Evolutionary conservation across 176 grass and related monocot genomes (phyloP), one percentile per base, ranked within the genome.

Genomic region (Aechmea fasciata): DNA sequence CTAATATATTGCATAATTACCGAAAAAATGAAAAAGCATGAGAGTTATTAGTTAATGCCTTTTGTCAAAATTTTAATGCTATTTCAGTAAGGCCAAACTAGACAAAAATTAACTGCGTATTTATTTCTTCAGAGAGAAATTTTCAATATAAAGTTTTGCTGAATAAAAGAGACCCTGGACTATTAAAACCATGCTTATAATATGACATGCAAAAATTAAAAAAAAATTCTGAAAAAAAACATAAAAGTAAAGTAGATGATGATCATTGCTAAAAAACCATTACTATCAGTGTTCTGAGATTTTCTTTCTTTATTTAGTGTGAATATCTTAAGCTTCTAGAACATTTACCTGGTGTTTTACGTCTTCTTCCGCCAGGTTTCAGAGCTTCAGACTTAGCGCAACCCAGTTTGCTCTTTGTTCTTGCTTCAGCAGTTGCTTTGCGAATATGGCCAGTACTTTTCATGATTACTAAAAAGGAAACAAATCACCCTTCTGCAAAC

Each of bases 341-440:
- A 85, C 13, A 73, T 50, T 73, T 69, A 99, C 90, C 90, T 84
- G 82, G 63, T 48, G 71, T 71, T 82, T 90, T 88, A 19, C 80
- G 61, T 65, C 78, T 90, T 65, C 70, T 53, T 63, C 80, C 83
- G 51, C 76, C 65, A 47, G 65, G 74, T 79, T 93, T 93, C 77
- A 85, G 69, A 26, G 67, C 80, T 29, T 79, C 80, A 7, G 72
- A 50, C 63, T 84, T 96, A 72, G 63, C 80, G 19, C 79, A 75
- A 41, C 70, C 66, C 83, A 63, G 73, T 69, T 76, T 81, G 70
- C 3, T 67, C 51, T 64, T 84, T 82, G 65, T 66, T 41, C 73
- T 66, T 63, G 69, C 19, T 74, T 64, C 87, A 73, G 51, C 63
- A 78, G 82, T 68, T 66, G 66, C 61, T 74, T 78, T 75, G 78